A percentile compares a stretch with the other conserved stretches of the same genome.
phyloP scores from a whole-genome alignment of 345 rosid genomes.

The Citrus glauca region DNA sequence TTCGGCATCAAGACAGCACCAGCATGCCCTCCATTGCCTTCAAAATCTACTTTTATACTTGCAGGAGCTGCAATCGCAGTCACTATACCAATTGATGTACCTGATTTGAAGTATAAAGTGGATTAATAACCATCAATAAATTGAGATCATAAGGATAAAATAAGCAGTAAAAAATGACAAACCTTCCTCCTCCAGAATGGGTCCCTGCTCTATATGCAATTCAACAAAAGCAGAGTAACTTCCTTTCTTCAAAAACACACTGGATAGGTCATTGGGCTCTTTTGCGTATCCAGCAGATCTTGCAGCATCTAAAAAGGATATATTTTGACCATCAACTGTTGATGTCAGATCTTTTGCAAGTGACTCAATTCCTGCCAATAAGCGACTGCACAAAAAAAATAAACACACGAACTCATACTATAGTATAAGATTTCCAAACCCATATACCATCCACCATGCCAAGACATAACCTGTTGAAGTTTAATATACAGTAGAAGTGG shows the following conservation, averaged over 20 bases:
- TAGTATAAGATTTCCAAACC: not conserved
- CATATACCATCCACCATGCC: not conserved
- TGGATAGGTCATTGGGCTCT: constrained; percentile 49
- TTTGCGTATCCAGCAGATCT: constrained; percentile 75
- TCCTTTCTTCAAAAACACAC: constrained; percentile 62
- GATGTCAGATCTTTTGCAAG: constrained; percentile 60
- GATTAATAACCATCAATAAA: constrained; percentile 1
- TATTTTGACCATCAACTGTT: constrained; percentile 65
- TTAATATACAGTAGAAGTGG: not conserved
- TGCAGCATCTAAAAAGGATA: constrained; percentile 77
- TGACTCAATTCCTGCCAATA: constrained; percentile 63
- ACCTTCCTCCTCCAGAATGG: constrained; percentile 90
- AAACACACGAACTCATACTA: constrained; percentile 12
- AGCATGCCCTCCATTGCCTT: constrained; percentile 95
- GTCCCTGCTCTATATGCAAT: constrained; percentile 96
- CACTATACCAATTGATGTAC: constrained; percentile 75
- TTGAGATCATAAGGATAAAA: not conserved
- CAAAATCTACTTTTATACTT: constrained; percentile 84
- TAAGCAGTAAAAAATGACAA: constrained; percentile 4
- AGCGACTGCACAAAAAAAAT: constrained; percentile 54
- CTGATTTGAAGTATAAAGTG: constrained; percentile 29
- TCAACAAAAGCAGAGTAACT: constrained; percentile 80
- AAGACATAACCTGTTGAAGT: not conserved
- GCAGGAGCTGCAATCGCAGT: constrained; percentile 99
- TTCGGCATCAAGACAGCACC: constrained; percentile 93